phyloP scores from a whole-genome alignment of 352 stramenopile species.

The Phytophthora macrochlamydospora region DNA sequence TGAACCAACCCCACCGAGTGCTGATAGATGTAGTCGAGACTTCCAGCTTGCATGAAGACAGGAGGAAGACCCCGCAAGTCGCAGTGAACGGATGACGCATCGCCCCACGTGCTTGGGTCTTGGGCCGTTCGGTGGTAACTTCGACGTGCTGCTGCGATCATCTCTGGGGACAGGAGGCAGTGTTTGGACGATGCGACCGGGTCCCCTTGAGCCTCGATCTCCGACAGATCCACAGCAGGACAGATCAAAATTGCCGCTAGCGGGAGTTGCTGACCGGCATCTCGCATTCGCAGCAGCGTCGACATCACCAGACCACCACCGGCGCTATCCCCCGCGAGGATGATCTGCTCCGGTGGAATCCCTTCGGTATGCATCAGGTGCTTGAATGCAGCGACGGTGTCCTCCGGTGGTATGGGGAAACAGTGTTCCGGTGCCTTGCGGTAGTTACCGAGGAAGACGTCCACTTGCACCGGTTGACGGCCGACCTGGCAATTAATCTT shows the following conservation, averaged over 20 bases:
- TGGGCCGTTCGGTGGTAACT: constrained; percentile 23
- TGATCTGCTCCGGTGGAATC: constrained; percentile 32
- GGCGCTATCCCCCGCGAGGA: constrained; percentile 48
- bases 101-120: constrained; percentile 33
- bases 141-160: constrained; percentile 23
- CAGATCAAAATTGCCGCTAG: constrained; percentile 42
- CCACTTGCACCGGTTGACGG: constrained; percentile 21
- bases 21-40: constrained; percentile 46
- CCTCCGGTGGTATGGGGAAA: constrained; percentile 47
- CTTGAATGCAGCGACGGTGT: constrained; percentile 44
- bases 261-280: constrained; percentile 24
- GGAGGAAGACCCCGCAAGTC: constrained; percentile 48
- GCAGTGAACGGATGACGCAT: constrained; percentile 59
- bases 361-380: constrained; percentile 39
- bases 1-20: constrained; percentile 34
- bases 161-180: constrained; percentile 37
- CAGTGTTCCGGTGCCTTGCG: constrained; percentile 49
- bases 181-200: constrained; percentile 13
- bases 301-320: constrained; percentile 49
- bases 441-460: constrained; percentile 55
- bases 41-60: constrained; percentile 49
- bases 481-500: constrained; percentile 16
- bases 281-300: constrained; percentile 41
- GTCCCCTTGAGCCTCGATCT: constrained; percentile 24
- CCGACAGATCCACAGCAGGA: constrained; percentile 53